Evolutionary conservation across 2,329 filamentous ascomycete genomes (phyloP).

Genomic region (Cyanodermella asteris): DNA sequence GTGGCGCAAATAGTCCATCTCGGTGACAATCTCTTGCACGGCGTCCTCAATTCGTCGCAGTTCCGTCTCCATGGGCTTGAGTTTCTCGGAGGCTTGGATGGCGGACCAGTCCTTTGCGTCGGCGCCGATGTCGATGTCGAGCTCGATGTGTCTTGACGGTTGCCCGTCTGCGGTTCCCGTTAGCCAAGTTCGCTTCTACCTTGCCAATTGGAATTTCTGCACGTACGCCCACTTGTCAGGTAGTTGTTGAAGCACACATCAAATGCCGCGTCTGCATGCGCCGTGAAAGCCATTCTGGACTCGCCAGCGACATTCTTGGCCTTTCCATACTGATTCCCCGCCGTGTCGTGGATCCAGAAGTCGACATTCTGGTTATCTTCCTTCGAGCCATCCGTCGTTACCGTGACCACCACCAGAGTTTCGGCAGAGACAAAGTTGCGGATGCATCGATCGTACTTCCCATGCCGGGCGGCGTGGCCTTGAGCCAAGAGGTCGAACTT

Average conservation of each 20-base stretch:
- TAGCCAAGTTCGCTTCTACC: too few relatives aligned
- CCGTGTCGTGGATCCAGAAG: conserved; percentile 89
- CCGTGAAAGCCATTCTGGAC: conserved; percentile 82
- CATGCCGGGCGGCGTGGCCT: conserved; percentile 33
- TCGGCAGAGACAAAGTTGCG: conserved; percentile 87
- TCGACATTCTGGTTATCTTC: conserved; percentile 87
- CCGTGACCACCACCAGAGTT: conserved; percentile 86
- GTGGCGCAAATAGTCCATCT: conserved; percentile 86
- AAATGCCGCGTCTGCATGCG: conserved; percentile 75
- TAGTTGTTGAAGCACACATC: conserved; percentile 93
- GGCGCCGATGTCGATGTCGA: conserved; percentile 89
- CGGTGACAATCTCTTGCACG: conserved; percentile 64
- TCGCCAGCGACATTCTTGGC: conserved; percentile 84
- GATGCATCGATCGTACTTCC: conserved; percentile 65
- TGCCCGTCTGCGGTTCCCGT: conserved; percentile 21
- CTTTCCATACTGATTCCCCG: conserved; percentile 87
- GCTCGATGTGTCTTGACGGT: conserved; percentile 53
- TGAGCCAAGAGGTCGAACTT: conserved; percentile 81
- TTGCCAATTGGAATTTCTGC: conserved; percentile 3
- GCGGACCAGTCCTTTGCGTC: conserved; percentile 96
- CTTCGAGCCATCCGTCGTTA: conserved; percentile 61
- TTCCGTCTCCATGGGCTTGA: conserved; percentile 91
- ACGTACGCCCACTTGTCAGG: conserved; percentile 43
- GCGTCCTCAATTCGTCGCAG: conserved; percentile 82
- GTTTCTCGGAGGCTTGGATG: conserved; percentile 89